Percentiles rank a stretch among this genome's conserved stretches.
phyloP scores from a whole-genome alignment of 2,329 filamentous ascomycete genomes.

The Paramyrothecium roridum region DNA sequence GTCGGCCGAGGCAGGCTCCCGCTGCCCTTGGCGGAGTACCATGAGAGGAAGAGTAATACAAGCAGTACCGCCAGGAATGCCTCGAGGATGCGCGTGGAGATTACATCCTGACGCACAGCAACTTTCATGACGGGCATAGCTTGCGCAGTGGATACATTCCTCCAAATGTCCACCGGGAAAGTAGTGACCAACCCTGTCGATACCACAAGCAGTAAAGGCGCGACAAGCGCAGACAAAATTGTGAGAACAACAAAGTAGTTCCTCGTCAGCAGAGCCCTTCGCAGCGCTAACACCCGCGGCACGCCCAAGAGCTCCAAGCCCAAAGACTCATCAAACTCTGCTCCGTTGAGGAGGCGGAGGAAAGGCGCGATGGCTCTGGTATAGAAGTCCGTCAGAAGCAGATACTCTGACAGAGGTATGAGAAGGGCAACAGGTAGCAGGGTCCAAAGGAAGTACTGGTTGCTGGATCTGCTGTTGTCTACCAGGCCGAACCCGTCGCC shows the following conservation, averaged over 20 bases:
- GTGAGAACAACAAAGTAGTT: conserved; percentile 23
- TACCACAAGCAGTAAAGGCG: conserved; percentile 26
- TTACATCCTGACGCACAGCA: conserved; percentile 21
- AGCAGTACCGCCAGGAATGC: conserved; percentile 24
- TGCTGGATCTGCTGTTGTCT: conserved; percentile 14
- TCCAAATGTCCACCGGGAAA: background rate
- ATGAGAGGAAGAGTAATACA: conserved; percentile 19
- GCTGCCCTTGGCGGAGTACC: conserved; percentile 20
- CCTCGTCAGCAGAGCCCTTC: conserved; percentile 17
- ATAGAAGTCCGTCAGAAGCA: conserved; percentile 25
- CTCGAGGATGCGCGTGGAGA: conserved; percentile 30
- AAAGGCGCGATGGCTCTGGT: conserved; percentile 30
- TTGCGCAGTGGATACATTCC: conserved; percentile 1
- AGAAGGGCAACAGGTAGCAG: conserved; percentile 25
- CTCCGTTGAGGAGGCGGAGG: conserved; percentile 19
- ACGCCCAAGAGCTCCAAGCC: conserved; percentile 28
- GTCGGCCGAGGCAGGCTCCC: conserved; percentile 23
- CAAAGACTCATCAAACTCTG: conserved; percentile 24
- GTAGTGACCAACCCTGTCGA: conserved; percentile 6
- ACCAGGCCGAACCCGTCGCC: conserved; percentile 26
- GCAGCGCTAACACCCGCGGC: conserved; percentile 19
- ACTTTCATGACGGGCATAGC: conserved; percentile 8
- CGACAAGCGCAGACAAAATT: conserved; percentile 20
- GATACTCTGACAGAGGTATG: conserved; percentile 23
- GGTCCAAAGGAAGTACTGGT: conserved; percentile 31